Evolutionary conservation across 1,284 basidiomycete species (phyloP), one percentile per base, ranked within the genome.

Genomic region (Fomitopsis palustris): DNA sequence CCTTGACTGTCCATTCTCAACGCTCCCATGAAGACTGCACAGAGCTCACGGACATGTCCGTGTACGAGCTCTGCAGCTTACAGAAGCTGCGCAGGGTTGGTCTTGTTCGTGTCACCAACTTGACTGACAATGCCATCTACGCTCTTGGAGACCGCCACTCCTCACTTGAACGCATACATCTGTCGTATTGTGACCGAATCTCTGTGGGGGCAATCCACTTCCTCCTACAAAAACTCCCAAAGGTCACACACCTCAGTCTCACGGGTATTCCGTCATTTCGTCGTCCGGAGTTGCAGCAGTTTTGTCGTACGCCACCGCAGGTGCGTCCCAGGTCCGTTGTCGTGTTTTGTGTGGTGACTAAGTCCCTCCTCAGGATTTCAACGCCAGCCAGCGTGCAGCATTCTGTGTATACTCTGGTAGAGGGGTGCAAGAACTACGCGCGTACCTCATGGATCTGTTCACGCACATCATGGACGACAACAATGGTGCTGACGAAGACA

Each of bases 341-440:
- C 31, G 23, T n/a, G 45, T 17, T 41, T 14, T 25, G 23, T 23
- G 45, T 29, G 6, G 10, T 31, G 21, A 23, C 45, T 45, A 14
- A 45, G 12, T 9, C 27, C 3, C 4, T 4, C 5, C 29, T 16
- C 29, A 96, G 92, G 93, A 95, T 59, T 99, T 98, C 73, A 98
- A 93, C 70, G 81, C 88, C 31, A 90, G 88, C 56, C 97, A 99
- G 73, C 87, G 94, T 53, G 80, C 86, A n/a, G 87, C 93, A 2
- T 99, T 99, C 72, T 99, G 97, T 73, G 97, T 99, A 12, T 99
- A 95, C 75, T 96, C 95, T 4, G 95, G 95, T 39, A 90, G 90
- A 64, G 95, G 96, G 5, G 92, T 99, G 1, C 78, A 83, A 21
- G 88, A 95, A 57, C 81, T 99, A 33, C 84, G 96, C 41, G 78